phyloP scores from a whole-genome alignment of 108 stramenopile genomes.

The Epithemia pelagica region DNA sequence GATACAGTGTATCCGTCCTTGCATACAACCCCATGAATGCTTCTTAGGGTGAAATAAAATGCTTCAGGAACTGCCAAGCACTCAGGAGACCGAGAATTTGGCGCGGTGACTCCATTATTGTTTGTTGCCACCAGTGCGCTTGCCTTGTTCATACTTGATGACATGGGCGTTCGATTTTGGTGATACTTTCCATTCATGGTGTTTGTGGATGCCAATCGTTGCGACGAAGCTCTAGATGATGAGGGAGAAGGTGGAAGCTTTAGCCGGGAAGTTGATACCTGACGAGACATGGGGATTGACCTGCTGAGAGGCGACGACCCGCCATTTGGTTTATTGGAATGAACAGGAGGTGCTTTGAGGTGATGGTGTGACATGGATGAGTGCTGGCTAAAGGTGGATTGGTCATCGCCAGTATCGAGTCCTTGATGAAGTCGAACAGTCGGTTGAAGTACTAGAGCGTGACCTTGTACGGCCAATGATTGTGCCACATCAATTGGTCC shows the following conservation, averaged over 20 bases:
- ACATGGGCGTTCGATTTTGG: background rate
- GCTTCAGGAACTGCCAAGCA: slow-evolving; percentile 47
- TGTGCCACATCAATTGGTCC: slow-evolving; percentile 58
- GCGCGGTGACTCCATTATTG: slow-evolving; percentile 12
- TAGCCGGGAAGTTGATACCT: background rate
- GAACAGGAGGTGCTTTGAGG: background rate
- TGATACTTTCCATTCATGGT: background rate
- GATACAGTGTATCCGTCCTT: slow-evolving; percentile 51
- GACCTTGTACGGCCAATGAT: slow-evolving; percentile 32
- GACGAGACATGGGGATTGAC: background rate
- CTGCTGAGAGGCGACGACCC: background rate
- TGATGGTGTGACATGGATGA: background rate
- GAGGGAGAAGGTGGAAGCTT: background rate
- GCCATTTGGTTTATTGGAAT: background rate
- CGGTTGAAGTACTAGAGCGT: slow-evolving; percentile 43
- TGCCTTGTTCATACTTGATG: slow-evolving; percentile 2
- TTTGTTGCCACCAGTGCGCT: slow-evolving; percentile 8
- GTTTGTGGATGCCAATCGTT: background rate
- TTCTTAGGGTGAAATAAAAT: slow-evolving; percentile 51
- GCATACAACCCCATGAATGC: slow-evolving; percentile 53
- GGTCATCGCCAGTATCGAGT: background rate
- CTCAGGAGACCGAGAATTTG: slow-evolving; percentile 16
- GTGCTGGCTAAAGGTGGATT: background rate
- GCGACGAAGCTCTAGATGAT: background rate
- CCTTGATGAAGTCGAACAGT: background rate